A percentile compares a stretch with the other conserved stretches of the same genome.
Evolutionary conservation across 306 rosid genomes (phyloP).

Genomic region (Pterocarpus santalinus): DNA sequence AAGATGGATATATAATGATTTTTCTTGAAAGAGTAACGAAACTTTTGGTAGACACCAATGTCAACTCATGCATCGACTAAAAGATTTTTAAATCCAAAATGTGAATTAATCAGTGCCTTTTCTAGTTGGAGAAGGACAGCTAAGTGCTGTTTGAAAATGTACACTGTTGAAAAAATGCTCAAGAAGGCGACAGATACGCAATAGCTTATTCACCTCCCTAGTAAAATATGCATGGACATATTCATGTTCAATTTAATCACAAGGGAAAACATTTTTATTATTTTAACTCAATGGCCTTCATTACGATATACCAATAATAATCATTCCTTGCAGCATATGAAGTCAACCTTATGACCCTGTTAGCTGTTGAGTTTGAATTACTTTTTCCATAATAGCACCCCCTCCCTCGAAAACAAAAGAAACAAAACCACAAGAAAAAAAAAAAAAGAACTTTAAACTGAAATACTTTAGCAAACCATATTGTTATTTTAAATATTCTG

Average conservation of each 20-base stretch:
- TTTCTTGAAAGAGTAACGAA: background rate
- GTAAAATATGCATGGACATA: background rate
- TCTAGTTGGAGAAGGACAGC: constrained; percentile 26
- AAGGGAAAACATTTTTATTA: background rate
- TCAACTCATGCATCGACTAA: background rate
- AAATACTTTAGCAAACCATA: too few relatives aligned
- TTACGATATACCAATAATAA: too few relatives aligned
- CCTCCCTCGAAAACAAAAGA: too few relatives aligned
- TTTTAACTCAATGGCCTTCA: background rate
- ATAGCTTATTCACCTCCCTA: too few relatives aligned
- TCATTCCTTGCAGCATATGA: background rate
- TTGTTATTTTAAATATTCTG: constrained; percentile 14
- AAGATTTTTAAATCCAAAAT: background rate
- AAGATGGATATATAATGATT: background rate
- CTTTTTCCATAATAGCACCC: too few relatives aligned
- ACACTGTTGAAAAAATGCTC: background rate
- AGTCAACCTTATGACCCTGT: background rate
- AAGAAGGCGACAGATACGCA: too few relatives aligned
- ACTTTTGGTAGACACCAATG: background rate
- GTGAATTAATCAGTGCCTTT: constrained; percentile 1
- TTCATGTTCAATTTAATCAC: background rate
- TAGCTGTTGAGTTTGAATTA: too few relatives aligned
- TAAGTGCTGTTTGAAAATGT: constrained; percentile 11
- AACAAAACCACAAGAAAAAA: too few relatives aligned
- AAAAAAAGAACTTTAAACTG: too few relatives aligned